Evolutionary conservation across 768 basidiomycete genomes (phyloP), one percentile per base, ranked within the genome.

Genomic region (Mycena crocata): DNA sequence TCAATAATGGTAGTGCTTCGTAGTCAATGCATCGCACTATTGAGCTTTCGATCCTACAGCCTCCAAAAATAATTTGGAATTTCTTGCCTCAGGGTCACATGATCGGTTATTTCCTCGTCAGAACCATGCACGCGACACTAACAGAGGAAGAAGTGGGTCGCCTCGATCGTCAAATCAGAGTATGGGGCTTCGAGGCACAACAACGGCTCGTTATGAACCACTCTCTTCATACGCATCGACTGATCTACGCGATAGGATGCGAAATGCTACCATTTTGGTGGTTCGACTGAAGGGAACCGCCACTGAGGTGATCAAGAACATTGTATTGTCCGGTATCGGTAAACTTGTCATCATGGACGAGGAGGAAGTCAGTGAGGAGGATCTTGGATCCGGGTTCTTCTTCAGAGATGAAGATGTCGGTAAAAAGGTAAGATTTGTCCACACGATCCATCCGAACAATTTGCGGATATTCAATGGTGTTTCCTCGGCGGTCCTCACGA

Each of bases 141-240:
- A 91, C 91, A 50, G 91, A 92, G 80, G 91, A 91, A 82, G 82
- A 84, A 77, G 79, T 81, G 26, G 94, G 93, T 17, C 86, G 98
- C 28, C 98, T 99, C 78, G 98, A 99, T 78, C 90, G 97, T 30
- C 96, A 99, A 79, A 98, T 99, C 83, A 89, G 97, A 32, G 81
- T 98, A 71, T 99, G 98, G 98, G 98, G 98, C 48, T 88, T 98
- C 44, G 98, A 98, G 77, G 98, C 98, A 37, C 98, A 99, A 77
- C 95, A 98, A 80, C 87, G 92, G 96, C 94, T 71, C 66, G 82
- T 73, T 68, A 46, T 37, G 12, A 68, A 35, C 58, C 46, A 26
- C 56, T 39, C 31, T 37, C 50, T 56, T 66, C 66, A 49, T 67
- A 66, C 59, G 56, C 50, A 54, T 58, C 30, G 23, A 32, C 73